Conservation (phyloP, 2,329 filamentous ascomycete genomes). For the Colletotrichum lentis region DNA sequence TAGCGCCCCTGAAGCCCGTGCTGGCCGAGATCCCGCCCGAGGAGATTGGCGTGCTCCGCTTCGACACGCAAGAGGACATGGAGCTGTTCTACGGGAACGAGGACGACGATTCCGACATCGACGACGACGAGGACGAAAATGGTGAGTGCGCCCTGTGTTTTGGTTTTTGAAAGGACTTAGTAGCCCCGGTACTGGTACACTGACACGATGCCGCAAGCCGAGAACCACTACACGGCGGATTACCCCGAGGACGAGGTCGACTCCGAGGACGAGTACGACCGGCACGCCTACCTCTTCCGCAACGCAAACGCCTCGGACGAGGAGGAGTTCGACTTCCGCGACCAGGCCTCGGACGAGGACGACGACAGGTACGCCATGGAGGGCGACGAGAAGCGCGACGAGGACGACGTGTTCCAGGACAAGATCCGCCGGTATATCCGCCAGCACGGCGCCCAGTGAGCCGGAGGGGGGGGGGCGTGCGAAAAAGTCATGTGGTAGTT, state of each 20-base stretch:
- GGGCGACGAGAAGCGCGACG: conserved; percentile 47
- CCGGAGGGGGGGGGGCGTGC: no score
- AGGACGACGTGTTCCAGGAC: conserved; percentile 42
- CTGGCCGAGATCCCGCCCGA: conserved; percentile 56
- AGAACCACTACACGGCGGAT: conserved; percentile 81
- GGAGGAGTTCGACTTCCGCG: conserved; percentile 60
- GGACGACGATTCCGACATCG: conserved; percentile 69
- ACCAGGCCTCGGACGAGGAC: conserved; percentile 50
- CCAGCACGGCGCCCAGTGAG: conserved; percentile 32
- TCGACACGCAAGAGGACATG: conserved; percentile 66
- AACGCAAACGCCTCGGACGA: conserved; percentile 63
- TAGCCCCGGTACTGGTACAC: neutral
- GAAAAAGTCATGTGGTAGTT: neutral
- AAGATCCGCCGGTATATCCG: conserved; percentile 41
- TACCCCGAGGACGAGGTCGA: conserved; percentile 83
- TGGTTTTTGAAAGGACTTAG: neutral
- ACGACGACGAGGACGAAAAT: conserved; percentile 72
- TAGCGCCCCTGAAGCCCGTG: conserved; percentile 63
- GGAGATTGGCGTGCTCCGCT: conserved; percentile 64
- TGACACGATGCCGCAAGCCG: conserved; percentile 57
- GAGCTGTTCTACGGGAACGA: conserved; percentile 68
- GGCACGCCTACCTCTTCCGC: conserved; percentile 63
- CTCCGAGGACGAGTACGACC: conserved; percentile 65
- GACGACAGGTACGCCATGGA: conserved; percentile 48
- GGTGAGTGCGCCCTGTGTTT: conserved; percentile 51